A percentile compares a stretch with the other conserved stretches of the same genome.
phyloP scores from a whole-genome alignment of 306 rosid species.

The Styphnolobium japonicum region DNA sequence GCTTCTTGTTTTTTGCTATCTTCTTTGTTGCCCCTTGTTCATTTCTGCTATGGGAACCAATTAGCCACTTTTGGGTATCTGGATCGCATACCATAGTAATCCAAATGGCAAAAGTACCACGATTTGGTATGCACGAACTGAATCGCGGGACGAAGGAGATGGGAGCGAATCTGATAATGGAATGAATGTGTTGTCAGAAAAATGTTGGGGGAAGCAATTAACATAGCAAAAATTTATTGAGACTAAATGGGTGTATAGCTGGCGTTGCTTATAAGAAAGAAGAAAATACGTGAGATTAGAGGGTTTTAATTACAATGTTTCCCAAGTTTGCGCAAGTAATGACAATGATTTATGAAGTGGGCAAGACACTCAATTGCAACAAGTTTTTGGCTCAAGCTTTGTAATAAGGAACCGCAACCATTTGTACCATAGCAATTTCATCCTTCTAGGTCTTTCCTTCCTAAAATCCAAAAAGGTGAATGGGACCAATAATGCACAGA shows the following conservation, averaged over 20 bases:
- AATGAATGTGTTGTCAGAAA: conserved; percentile 9
- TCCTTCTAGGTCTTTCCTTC: background rate
- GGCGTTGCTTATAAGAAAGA: conserved; percentile 11
- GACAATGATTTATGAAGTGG: conserved; percentile 25
- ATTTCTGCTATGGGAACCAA: too few species aligned
- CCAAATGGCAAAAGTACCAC: too few species aligned
- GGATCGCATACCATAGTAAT: too few species aligned
- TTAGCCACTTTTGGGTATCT: too few species aligned
- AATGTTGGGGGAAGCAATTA: background rate
- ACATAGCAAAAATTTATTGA: background rate
- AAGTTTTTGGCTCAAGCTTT: background rate
- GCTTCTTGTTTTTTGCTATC: too few species aligned
- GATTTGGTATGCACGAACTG: too few species aligned
- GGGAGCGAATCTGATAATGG: background rate
- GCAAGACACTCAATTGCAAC: conserved; percentile 19
- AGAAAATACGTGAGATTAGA: background rate
- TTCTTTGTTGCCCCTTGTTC: too few species aligned
- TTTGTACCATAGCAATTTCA: background rate
- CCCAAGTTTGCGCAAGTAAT: conserved; percentile 18
- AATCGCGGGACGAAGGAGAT: too few species aligned
- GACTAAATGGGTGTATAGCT: background rate
- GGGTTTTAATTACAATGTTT: background rate
- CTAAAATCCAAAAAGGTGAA: background rate
- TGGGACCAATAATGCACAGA: background rate
- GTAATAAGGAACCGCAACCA: background rate